Percentiles rank a stretch among this genome's conserved stretches.
phyloP scores from a whole-genome alignment of 768 basidiomycete species.

The Psilocybe tampanensis region DNA sequence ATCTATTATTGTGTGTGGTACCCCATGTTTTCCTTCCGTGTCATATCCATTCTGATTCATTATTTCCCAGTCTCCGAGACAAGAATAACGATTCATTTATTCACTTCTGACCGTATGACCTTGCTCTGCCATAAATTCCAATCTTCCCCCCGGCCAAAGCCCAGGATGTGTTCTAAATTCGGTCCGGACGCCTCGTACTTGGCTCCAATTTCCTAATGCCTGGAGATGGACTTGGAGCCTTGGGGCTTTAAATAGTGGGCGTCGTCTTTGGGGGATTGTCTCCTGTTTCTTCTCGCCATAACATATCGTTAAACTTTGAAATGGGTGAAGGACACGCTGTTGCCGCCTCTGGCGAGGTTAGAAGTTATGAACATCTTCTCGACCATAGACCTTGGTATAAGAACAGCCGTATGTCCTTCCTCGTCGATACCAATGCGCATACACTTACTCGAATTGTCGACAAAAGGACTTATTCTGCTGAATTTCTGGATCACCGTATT shows the following conservation, averaged over 20 bases:
- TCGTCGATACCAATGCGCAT: neutral
- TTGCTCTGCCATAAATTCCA: neutral
- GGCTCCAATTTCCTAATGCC: neutral
- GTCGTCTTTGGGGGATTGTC: neutral
- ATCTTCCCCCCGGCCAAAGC: neutral
- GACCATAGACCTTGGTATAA: conserved; percentile 21
- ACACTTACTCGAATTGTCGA: neutral
- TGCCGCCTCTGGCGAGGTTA: conserved; percentile 7
- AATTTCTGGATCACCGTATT: conserved; percentile 25
- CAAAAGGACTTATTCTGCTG: conserved; percentile 30
- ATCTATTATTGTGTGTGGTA: neutral
- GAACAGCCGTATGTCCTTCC: conserved; percentile 22
- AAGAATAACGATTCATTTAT: neutral
- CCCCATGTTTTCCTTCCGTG: neutral
- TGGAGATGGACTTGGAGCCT: neutral
- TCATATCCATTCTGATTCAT: neutral
- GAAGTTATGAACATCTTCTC: conserved; percentile 17
- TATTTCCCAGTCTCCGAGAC: neutral
- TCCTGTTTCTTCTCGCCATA: neutral
- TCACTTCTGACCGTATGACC: neutral
- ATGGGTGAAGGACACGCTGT: neutral
- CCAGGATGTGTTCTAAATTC: neutral
- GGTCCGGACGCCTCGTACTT: neutral
- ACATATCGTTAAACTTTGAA: neutral
- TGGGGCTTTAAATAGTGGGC: neutral